phyloP scores from a whole-genome alignment of 768 basidiomycete species.

The Boletellus ananas region DNA sequence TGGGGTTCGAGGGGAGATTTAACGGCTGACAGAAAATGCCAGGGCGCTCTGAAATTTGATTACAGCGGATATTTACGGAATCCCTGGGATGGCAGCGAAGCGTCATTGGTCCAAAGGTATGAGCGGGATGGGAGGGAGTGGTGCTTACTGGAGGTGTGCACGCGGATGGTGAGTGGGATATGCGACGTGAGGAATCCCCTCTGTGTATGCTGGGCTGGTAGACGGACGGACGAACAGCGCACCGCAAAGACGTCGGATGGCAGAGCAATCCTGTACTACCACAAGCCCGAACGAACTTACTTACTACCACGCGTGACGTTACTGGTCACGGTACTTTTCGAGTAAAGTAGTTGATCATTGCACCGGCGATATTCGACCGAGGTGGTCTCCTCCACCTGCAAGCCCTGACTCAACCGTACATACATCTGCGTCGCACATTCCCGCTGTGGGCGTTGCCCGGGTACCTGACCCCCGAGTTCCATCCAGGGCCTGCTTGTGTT shows the following conservation, averaged over 20 bases:
- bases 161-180: constrained; percentile 7
- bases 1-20: constrained; percentile 8
- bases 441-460: neutral
- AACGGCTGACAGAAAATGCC: constrained; percentile 17
- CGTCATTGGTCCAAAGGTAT: constrained; percentile 7
- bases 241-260: constrained; percentile 20
- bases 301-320: constrained; percentile 33
- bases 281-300: constrained; percentile 32
- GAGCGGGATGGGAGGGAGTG: constrained; percentile 4
- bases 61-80: constrained; percentile 5
- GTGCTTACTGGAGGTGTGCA: constrained; percentile 15
- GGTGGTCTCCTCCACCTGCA: too few relatives aligned
- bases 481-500: neutral
- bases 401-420: too few relatives aligned
- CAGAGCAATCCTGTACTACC: constrained; percentile 28
- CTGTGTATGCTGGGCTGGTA: constrained; percentile 1
- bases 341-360: constrained; percentile 34
- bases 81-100: constrained; percentile 1
- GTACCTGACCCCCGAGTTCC: too few relatives aligned
- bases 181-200: constrained; percentile 9
- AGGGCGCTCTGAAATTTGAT: constrained; percentile 2
- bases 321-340: constrained; percentile 31
- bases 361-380: constrained; percentile 14
- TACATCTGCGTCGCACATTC: neutral
- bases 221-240: constrained; percentile 8